These are phyloP conservation scores for Mitragyna speciosa DNA, from an alignment of 257 asterid species.

Conservation along the genomic window DNA sequence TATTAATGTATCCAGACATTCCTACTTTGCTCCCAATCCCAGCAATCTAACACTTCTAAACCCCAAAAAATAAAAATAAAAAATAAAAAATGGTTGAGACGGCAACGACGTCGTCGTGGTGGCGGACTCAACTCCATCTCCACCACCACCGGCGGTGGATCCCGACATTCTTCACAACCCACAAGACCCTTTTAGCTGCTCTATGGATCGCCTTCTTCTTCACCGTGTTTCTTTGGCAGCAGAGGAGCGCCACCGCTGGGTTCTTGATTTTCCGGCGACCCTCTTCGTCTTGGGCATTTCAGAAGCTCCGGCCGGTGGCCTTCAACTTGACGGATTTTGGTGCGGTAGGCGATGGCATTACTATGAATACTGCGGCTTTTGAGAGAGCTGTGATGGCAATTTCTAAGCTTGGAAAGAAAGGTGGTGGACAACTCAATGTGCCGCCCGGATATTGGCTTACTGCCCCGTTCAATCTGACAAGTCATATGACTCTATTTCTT, in stretches of 20 bases:
- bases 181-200: constrained; percentile 29
- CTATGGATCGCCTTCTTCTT: constrained; percentile 42
- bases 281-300: constrained; percentile 25
- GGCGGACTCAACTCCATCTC: constrained; percentile 20
- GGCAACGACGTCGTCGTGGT: constrained; percentile 22
- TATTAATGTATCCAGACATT: background rate
- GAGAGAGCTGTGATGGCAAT: constrained; percentile 44
- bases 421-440: constrained; percentile 59
- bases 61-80: background rate
- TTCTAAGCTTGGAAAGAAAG: constrained; percentile 40
- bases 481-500: constrained; percentile 52
- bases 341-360: constrained; percentile 50
- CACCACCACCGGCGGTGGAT: constrained; percentile 40
- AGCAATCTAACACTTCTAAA: background rate
- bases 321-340: constrained; percentile 54
- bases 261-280: constrained; percentile 39
- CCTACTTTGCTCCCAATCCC: constrained; percentile 5
- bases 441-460: constrained; percentile 52
- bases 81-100: constrained; percentile 26
- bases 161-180: constrained; percentile 32
- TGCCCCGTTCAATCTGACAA: constrained; percentile 55
- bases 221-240: constrained; percentile 45
- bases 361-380: constrained; percentile 44
- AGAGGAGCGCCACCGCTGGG: constrained; percentile 29
- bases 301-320: constrained; percentile 41